Conservation (phyloP, 1,139 yeast genomes). For the Dujonia santamariae region DNA sequence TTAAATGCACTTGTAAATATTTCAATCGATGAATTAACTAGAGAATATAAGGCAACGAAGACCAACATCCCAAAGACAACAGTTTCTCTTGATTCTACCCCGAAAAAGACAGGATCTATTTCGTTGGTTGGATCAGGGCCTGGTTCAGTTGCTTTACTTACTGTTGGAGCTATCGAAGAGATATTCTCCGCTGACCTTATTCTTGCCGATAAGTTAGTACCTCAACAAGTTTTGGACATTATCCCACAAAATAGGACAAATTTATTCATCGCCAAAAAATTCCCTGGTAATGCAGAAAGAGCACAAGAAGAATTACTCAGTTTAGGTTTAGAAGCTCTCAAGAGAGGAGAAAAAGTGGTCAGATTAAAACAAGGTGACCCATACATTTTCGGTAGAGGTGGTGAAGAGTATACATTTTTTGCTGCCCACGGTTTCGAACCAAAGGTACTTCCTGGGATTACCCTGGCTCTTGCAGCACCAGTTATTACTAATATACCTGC, state of each 20-base stretch:
- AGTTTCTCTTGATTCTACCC: no score
- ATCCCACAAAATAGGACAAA: slow-evolving; percentile 70
- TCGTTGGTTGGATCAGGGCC: slow-evolving; percentile 94
- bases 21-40: slow-evolving; percentile 54
- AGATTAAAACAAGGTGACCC: slow-evolving; percentile 97
- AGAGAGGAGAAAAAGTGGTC: slow-evolving; percentile 73
- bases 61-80: slow-evolving; percentile 2
- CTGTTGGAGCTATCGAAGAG: slow-evolving; percentile 81
- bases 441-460: slow-evolving; percentile 78
- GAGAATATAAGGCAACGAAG: slow-evolving; percentile 35
- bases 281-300: slow-evolving; percentile 94
- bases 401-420: slow-evolving; percentile 81
- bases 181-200: slow-evolving; percentile 81
- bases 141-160: slow-evolving; percentile 78
- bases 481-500: slow-evolving; percentile 84
- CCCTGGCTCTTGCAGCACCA: slow-evolving; percentile 90
- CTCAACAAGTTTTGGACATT: slow-evolving; percentile 77
- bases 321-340: slow-evolving; percentile 63
- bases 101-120: slow-evolving; percentile 47
- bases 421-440: slow-evolving; percentile 66
- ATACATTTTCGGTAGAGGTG: slow-evolving; percentile 94
- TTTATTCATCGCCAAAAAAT: slow-evolving; percentile 84
- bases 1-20: slow-evolving; percentile 56
- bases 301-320: slow-evolving; percentile 84
- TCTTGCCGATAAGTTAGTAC: slow-evolving; percentile 89